Conservation (phyloP, 345 rosid genomes). For the Fremontodendron californicum region DNA sequence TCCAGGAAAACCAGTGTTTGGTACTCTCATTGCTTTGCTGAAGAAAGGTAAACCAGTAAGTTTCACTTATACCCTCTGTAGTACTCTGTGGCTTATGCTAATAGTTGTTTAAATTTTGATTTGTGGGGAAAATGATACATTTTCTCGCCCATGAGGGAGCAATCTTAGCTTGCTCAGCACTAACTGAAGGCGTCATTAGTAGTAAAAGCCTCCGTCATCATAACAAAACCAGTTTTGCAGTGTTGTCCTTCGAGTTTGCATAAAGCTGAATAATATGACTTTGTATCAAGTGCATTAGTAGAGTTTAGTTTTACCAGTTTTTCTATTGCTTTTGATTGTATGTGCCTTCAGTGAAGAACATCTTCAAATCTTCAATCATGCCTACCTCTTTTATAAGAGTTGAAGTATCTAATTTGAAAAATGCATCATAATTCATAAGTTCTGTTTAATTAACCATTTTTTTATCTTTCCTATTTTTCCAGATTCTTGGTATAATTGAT, state of each 20-base stretch:
- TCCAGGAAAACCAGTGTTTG: slow-evolving; percentile 90
- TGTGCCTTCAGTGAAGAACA: not conserved
- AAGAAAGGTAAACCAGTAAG: slow-evolving; percentile 85
- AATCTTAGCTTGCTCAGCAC: not conserved
- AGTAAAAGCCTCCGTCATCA: not conserved
- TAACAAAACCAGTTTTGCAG: not conserved
- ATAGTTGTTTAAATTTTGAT: slow-evolving; percentile 1
- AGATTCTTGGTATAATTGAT: slow-evolving; percentile 91
- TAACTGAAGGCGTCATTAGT: not conserved
- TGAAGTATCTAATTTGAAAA: not conserved
- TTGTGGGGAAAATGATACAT: not conserved
- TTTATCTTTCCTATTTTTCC: slow-evolving; percentile 8
- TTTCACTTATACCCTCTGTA: not conserved
- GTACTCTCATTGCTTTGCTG: slow-evolving; percentile 81
- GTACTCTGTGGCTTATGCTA: not conserved
- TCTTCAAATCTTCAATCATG: not conserved
- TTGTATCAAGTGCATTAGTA: not conserved
- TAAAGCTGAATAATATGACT: not conserved
- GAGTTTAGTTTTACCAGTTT: not conserved
- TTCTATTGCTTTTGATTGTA: not conserved
- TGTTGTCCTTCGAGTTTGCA: not conserved
- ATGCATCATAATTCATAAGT: not conserved
- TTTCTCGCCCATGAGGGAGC: not conserved
- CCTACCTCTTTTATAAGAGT: not conserved
- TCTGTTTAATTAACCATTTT: not conserved